Percentiles rank a stretch among this genome's conserved stretches.
These are phyloP conservation scores for Scorias spongiosa DNA, from an alignment of 2,329 filamentous ascomycete genomes.

Conservation along the genomic window DNA sequence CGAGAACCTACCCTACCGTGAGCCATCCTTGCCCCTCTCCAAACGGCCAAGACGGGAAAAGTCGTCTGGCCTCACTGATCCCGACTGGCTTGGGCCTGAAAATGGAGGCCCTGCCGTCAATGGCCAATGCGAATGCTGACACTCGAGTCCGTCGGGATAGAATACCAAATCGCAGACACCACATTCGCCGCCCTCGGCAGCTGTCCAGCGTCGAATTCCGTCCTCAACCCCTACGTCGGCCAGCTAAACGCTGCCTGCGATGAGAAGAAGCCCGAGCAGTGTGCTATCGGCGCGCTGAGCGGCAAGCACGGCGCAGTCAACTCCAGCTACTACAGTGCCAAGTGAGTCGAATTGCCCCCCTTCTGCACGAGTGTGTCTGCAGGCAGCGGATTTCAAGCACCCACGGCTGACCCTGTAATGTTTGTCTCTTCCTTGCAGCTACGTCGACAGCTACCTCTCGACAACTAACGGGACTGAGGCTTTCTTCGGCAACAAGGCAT, in stretches of 20 bases:
- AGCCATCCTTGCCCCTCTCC: background rate
- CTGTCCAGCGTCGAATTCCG: background rate
- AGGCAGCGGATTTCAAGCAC: no score
- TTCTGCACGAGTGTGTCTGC: no score
- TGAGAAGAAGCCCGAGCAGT: conserved; percentile 18
- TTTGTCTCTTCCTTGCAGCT: conserved; percentile 11
- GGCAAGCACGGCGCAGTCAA: conserved; percentile 25
- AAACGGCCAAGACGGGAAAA: no score
- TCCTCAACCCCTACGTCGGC: background rate
- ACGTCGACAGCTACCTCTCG: conserved; percentile 31
- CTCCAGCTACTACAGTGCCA: conserved; percentile 9
- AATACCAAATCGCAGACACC: background rate
- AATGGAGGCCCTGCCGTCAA: no score
- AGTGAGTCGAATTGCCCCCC: conserved; percentile 6
- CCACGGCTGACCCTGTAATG: no score
- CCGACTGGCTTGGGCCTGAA: no score
- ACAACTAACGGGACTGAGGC: conserved; percentile 22
- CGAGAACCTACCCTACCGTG: background rate
- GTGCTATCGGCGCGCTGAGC: conserved; percentile 25
- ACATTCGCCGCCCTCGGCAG: background rate
- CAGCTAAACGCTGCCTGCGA: conserved; percentile 14
- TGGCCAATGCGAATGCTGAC: no score
- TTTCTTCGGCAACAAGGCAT: conserved; percentile 35
- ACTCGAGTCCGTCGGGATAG: background rate
- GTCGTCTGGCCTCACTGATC: no score